Evolutionary conservation across 2,329 filamentous ascomycete species (phyloP).

Genomic region (Colletotrichum cordylinicola): DNA sequence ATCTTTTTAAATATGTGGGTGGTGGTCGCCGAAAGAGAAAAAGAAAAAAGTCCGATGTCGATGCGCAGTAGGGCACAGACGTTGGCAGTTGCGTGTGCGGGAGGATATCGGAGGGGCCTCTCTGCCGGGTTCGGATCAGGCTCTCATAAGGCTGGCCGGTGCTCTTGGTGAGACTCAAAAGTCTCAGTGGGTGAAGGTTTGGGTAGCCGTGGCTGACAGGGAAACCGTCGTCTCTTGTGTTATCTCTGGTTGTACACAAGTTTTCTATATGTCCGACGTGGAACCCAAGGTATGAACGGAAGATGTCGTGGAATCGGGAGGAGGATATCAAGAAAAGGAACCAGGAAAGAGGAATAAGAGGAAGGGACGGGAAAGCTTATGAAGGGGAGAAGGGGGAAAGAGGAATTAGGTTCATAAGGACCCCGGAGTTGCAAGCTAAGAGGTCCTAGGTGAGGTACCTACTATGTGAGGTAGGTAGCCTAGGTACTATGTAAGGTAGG

Average conservation of each 20-base stretch:
- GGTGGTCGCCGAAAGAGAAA: background rate
- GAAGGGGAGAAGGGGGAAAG: constrained; percentile 9
- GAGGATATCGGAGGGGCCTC: background rate
- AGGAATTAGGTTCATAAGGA: constrained; percentile 20
- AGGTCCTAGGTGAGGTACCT: background rate
- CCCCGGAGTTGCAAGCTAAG: constrained; percentile 11
- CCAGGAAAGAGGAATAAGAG: background rate
- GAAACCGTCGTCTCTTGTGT: background rate
- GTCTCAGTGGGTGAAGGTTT: background rate
- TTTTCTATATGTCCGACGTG: background rate
- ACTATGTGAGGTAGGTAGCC: background rate
- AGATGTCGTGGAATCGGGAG: background rate
- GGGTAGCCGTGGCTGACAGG: background rate
- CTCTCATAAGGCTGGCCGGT: background rate
- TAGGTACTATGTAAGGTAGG: background rate
- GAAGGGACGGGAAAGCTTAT: background rate
- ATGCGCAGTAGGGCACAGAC: background rate
- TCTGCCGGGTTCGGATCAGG: constrained; percentile 1
- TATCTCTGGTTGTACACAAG: background rate
- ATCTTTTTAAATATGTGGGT: background rate
- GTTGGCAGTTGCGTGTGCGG: background rate
- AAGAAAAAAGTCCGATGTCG: background rate
- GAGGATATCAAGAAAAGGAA: background rate
- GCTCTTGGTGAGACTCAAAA: background rate
- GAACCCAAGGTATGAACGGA: background rate